These are phyloP conservation scores for Lodderomyces metapsilosis DNA, from an alignment of 1,139 yeast genomes.

Conservation along the genomic window DNA sequence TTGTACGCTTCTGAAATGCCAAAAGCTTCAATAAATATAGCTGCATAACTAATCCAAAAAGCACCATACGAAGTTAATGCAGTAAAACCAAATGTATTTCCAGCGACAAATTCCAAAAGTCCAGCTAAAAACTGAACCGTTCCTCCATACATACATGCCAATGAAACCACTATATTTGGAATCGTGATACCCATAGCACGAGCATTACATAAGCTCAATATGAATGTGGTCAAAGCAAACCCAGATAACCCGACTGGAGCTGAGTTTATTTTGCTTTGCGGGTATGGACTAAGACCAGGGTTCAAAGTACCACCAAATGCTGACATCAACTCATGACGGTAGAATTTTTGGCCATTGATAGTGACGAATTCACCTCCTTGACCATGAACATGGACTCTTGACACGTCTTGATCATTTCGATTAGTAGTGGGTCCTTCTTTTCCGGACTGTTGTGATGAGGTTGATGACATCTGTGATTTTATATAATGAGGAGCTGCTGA, in stretches of 20 bases:
- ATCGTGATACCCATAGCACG: constrained; percentile 38
- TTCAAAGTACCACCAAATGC: constrained; percentile 44
- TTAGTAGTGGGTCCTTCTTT: constrained; percentile 7
- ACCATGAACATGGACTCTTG: constrained; percentile 21
- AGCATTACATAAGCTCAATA: constrained; percentile 42
- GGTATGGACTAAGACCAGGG: constrained; percentile 41
- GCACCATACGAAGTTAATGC: constrained; percentile 46
- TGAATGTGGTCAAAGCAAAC: constrained; percentile 48
- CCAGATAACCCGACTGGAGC: constrained; percentile 43
- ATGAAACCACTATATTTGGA: constrained; percentile 43
- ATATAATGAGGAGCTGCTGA: background rate
- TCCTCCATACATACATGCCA: constrained; percentile 48
- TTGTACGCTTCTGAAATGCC: constrained; percentile 52
- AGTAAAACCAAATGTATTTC: constrained; percentile 43
- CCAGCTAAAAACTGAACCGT: constrained; percentile 49
- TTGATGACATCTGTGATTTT: background rate
- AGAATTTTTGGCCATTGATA: constrained; percentile 27
- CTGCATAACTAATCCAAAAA: constrained; percentile 65
- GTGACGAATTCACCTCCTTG: constrained; percentile 22
- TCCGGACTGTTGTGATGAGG: background rate
- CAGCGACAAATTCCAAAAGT: constrained; percentile 46
- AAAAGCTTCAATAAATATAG: constrained; percentile 55
- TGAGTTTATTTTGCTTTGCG: constrained; percentile 21
- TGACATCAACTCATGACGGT: constrained; percentile 30
- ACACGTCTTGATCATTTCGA: constrained; percentile 10